Percentiles rank a stretch among this genome's conserved stretches.
Evolutionary conservation across 78 protist genomes (phyloP).

Genomic region (Guillardia theta): DNA sequence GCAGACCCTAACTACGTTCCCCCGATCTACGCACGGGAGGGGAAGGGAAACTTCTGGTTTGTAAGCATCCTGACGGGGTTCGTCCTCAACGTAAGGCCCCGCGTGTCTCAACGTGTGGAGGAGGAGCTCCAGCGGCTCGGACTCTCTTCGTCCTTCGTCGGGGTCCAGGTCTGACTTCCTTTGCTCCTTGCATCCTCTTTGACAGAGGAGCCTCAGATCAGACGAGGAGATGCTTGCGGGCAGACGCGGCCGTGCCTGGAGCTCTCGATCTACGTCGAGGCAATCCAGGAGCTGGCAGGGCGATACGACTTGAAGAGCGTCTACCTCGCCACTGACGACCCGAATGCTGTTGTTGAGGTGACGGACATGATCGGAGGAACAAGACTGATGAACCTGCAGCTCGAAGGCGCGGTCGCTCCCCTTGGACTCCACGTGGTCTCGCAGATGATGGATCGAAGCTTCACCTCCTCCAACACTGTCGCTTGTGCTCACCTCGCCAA

Average conservation of each 20-base stretch:
- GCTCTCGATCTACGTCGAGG: not conserved
- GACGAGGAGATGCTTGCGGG: slow-evolving; percentile 19
- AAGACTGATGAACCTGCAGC: not conserved
- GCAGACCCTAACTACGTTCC: not conserved
- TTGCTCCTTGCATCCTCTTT: not conserved
- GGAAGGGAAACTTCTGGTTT: not conserved
- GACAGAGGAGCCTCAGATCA: not conserved
- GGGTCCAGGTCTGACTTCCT: not conserved
- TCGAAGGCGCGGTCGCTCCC: not conserved
- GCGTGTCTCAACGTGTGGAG: not conserved
- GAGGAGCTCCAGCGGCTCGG: not conserved
- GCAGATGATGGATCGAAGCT: not conserved
- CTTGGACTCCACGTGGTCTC: not conserved
- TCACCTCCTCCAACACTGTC: not conserved
- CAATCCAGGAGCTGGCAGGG: not conserved
- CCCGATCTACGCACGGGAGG: not conserved
- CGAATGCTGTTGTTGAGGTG: not conserved
- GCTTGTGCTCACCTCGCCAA: not conserved
- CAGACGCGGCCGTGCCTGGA: slow-evolving; percentile 32
- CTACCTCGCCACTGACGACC: not conserved
- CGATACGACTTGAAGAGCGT: not conserved
- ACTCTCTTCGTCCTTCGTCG: not conserved
- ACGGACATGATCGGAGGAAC: not conserved
- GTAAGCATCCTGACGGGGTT: not conserved
- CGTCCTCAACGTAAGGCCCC: not conserved